Conservation (phyloP, 768 basidiomycete genomes). For the Solioccasus polychromus region DNA sequence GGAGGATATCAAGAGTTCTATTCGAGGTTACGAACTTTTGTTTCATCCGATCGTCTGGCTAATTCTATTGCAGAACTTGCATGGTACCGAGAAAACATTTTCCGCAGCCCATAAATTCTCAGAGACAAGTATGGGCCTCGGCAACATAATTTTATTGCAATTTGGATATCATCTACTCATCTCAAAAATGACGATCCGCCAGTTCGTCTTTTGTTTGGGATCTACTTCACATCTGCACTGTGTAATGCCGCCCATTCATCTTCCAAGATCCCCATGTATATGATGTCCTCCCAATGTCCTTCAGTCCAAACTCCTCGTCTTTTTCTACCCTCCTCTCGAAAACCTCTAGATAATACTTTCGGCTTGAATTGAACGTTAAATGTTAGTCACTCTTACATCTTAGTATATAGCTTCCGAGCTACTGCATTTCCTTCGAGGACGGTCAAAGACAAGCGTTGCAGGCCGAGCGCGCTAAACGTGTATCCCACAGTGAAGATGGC, state of each 20-base stretch:
- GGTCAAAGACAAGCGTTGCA: constrained; percentile 36
- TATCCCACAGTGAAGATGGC: constrained; percentile 34
- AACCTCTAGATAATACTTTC: constrained; percentile 22
- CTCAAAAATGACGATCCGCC: no score
- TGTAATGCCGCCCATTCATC: constrained; percentile 28
- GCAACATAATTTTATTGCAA: neutral
- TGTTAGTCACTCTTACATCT: constrained; percentile 28
- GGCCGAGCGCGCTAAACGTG: constrained; percentile 33
- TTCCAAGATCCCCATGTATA: constrained; percentile 32
- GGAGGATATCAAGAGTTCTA: constrained; percentile 77
- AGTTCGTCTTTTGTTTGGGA: no score
- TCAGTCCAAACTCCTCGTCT: constrained; percentile 12
- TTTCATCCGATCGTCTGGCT: neutral
- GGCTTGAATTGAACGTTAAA: neutral
- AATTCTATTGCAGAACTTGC: constrained; percentile 53
- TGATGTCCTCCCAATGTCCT: constrained; percentile 30
- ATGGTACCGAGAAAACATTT: constrained; percentile 78
- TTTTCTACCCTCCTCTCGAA: constrained; percentile 29
- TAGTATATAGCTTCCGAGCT: constrained; percentile 33
- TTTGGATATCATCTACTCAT: no score
- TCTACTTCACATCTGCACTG: neutral
- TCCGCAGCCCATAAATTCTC: constrained; percentile 36
- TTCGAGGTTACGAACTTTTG: constrained; percentile 48
- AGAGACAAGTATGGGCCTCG: neutral
- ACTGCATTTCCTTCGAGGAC: constrained; percentile 34